These are phyloP conservation scores for Phyllosticta paracitricarpa DNA, from an alignment of 2,329 filamentous ascomycete genomes.

Conservation along the genomic window DNA sequence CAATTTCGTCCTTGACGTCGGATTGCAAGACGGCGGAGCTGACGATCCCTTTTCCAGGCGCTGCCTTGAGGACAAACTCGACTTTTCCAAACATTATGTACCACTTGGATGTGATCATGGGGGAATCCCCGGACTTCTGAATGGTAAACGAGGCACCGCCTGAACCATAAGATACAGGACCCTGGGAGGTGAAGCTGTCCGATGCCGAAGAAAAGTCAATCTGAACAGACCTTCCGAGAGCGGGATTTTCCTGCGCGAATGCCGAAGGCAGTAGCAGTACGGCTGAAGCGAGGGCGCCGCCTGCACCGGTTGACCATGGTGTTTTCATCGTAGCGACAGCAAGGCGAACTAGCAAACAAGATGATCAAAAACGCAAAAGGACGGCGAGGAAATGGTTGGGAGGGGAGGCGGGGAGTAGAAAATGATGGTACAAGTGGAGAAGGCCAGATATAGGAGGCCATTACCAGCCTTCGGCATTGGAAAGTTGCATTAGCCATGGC, in stretches of 20 bases:
- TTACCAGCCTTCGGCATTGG: constrained; percentile 5
- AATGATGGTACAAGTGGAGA: neutral
- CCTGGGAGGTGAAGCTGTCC: constrained; percentile 64
- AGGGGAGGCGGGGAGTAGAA: neutral
- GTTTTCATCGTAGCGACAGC: constrained; percentile 22
- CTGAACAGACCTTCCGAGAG: constrained; percentile 69
- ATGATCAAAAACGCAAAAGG: constrained; percentile 1
- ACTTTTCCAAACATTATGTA: constrained; percentile 99
- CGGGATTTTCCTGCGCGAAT: constrained; percentile 50
- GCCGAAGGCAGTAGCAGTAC: constrained; percentile 29
- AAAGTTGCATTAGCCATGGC: neutral
- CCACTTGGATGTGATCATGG: constrained; percentile 80
- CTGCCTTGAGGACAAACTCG: constrained; percentile 74
- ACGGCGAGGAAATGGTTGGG: constrained; percentile 3
- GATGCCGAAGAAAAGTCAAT: constrained; percentile 75
- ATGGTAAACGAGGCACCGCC: constrained; percentile 80
- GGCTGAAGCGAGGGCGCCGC: constrained; percentile 31
- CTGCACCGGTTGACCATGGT: constrained; percentile 14
- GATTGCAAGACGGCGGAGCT: constrained; percentile 87
- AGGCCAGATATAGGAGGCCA: neutral
- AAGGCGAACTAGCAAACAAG: neutral
- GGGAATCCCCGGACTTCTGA: constrained; percentile 65
- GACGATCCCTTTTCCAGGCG: constrained; percentile 83
- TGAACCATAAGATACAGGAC: constrained; percentile 60
- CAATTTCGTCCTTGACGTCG: constrained; percentile 88